Evolutionary conservation across 345 rosid genomes (phyloP).

Genomic region (Arabis alpina): DNA sequence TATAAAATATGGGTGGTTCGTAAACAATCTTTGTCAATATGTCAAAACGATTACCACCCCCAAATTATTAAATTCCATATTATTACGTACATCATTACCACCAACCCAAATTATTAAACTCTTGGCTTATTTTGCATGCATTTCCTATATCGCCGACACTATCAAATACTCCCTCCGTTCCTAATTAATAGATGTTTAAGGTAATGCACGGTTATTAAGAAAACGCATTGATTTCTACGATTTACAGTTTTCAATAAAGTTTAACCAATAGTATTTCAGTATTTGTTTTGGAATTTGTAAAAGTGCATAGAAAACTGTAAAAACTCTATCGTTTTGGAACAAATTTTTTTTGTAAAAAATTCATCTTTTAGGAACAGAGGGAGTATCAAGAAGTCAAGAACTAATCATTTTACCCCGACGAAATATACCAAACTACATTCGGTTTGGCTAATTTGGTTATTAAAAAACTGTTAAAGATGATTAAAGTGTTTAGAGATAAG

Average conservation of each 20-base stretch:
- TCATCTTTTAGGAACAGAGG: too few species aligned
- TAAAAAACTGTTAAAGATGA: not conserved
- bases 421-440: not conserved
- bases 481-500: not conserved
- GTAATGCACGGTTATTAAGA: too few species aligned
- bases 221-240: too few species aligned
- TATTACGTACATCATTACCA: not conserved
- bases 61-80: not conserved
- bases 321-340: too few species aligned
- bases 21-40: conserved; percentile 29
- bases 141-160: conserved; percentile 28
- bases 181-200: too few species aligned
- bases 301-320: too few species aligned
- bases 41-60: conserved; percentile 21
- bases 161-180: too few species aligned
- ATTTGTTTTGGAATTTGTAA: too few species aligned
- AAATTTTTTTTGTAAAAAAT: too few species aligned
- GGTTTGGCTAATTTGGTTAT: not conserved
- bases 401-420: not conserved
- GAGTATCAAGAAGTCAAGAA: not conserved
- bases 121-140: not conserved
- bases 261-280: too few species aligned
- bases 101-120: not conserved
- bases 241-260: too few species aligned
- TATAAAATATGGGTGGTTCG: conserved; percentile 15